Evolutionary conservation across 192 early-diverging fungal genomes (phyloP).

Genomic region (Haplosporangium gracile): DNA sequence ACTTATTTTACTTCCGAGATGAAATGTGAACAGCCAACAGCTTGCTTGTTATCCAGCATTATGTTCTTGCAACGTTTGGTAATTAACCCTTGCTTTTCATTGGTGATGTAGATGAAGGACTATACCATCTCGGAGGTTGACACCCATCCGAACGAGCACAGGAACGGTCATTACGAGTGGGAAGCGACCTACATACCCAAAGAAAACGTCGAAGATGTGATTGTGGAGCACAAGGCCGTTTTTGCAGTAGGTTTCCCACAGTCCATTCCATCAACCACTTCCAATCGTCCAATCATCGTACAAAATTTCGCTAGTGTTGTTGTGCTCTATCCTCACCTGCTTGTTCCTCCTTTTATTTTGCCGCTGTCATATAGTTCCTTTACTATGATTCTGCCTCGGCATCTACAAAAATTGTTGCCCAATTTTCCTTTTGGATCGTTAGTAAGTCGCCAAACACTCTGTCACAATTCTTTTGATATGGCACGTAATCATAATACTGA

Average conservation of each 20-base stretch:
- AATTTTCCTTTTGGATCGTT: constrained; percentile 42
- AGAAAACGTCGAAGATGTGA: constrained; percentile 17
- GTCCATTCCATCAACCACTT: background rate
- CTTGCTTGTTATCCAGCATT: background rate
- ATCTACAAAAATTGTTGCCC: constrained; percentile 17
- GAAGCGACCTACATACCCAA: constrained; percentile 7
- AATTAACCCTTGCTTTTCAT: background rate
- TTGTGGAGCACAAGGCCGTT: constrained; percentile 21
- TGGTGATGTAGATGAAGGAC: constrained; percentile 12
- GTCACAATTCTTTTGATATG: background rate
- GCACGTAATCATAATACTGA: background rate
- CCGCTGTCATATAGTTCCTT: constrained; percentile 18
- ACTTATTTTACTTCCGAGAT: background rate
- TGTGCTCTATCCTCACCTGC: background rate
- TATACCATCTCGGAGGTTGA: constrained; percentile 10
- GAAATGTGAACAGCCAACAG: background rate
- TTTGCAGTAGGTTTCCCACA: constrained; percentile 39
- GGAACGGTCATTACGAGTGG: background rate
- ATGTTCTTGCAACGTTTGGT: background rate
- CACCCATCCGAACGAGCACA: background rate
- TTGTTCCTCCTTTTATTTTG: background rate
- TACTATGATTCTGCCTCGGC: constrained; percentile 8
- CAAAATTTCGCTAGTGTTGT: background rate
- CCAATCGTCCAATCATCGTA: background rate
- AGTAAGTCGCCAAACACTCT: constrained; percentile 22